A percentile compares a stretch with the other conserved stretches of the same genome.
Evolutionary conservation across 2,329 filamentous ascomycete species (phyloP).

Genomic region (Byssothecium circinans): DNA sequence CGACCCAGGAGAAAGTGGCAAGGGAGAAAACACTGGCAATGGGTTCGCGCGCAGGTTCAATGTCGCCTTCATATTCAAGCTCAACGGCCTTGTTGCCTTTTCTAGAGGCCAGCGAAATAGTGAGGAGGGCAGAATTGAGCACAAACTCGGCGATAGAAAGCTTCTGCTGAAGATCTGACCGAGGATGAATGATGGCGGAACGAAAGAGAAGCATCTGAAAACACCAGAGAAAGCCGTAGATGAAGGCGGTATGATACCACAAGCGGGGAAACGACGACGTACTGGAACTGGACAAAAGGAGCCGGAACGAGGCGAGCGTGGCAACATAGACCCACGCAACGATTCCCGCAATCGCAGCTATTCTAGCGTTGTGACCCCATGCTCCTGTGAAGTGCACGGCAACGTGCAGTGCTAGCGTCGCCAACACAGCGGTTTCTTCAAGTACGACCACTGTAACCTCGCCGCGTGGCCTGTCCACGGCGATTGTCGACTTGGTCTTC

Average conservation of each 20-base stretch:
- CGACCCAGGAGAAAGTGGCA: conserved; percentile 87
- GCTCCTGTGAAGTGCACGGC: conserved; percentile 63
- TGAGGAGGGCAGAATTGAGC: conserved; percentile 71
- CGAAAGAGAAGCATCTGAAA: conserved; percentile 77
- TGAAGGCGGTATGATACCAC: conserved; percentile 88
- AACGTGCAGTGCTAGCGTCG: conserved; percentile 69
- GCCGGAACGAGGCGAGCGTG: conserved; percentile 69
- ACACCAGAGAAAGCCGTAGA: conserved; percentile 84
- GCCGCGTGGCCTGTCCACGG: conserved; percentile 74
- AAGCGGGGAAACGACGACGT: conserved; percentile 69
- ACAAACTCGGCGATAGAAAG: conserved; percentile 74
- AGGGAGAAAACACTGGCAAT: conserved; percentile 86
- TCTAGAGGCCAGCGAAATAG: conserved; percentile 77
- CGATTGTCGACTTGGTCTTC: conserved; percentile 58
- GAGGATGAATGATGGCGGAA: conserved; percentile 78
- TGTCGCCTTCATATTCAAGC: conserved; percentile 83
- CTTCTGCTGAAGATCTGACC: conserved; percentile 62
- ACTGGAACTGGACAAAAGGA: conserved; percentile 63
- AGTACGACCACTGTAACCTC: conserved; percentile 70
- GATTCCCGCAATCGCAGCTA: conserved; percentile 68
- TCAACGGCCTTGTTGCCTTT: conserved; percentile 90
- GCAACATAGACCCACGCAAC: conserved; percentile 81
- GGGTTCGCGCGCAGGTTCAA: conserved; percentile 85
- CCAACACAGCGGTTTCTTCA: conserved; percentile 75
- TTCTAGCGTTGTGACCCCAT: conserved; percentile 60